Conservation (phyloP, 1,284 basidiomycete genomes). For the Psilocybe mexicana region DNA sequence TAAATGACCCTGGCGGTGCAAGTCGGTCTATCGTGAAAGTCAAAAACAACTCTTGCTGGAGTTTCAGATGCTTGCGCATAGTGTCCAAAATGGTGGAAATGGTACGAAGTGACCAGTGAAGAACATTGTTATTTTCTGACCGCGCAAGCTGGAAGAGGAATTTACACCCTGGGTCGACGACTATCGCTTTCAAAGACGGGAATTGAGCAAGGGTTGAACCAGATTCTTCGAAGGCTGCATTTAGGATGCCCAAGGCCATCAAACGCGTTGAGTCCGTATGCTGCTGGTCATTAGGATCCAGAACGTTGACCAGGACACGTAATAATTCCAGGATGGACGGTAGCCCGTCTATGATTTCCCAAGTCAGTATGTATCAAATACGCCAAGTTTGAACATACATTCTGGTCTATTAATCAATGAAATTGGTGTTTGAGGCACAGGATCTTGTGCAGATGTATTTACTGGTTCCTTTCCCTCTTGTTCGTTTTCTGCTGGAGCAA, state of each 20-base stretch:
- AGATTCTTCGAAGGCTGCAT: constrained; percentile 86
- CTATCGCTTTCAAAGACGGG: constrained; percentile 70
- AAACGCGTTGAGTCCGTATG: constrained; percentile 97
- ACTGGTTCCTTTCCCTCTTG: constrained; percentile 16
- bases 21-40: constrained; percentile 93
- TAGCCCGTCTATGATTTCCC: constrained; percentile 67
- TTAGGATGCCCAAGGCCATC: constrained; percentile 86
- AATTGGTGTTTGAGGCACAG: constrained; percentile 13
- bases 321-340: constrained; percentile 93
- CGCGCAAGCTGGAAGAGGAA: constrained; percentile 94
- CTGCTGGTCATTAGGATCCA: constrained; percentile 92
- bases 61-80: constrained; percentile 85
- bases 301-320: constrained; percentile 91
- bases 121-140: constrained; percentile 81
- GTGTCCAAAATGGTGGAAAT: constrained; percentile 90
- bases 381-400: constrained; percentile 39
- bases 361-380: constrained; percentile 14
- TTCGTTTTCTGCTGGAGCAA: constrained; percentile 6
- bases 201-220: constrained; percentile 76
- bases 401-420: constrained; percentile 35
- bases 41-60: constrained; percentile 96
- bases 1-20: constrained; percentile 35
- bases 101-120: constrained; percentile 82
- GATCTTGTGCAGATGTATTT: not conserved
- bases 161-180: constrained; percentile 92